These are phyloP conservation scores for Alternaria angustiovoidea DNA, from an alignment of 2,329 filamentous ascomycete species.

Conservation along the genomic window DNA sequence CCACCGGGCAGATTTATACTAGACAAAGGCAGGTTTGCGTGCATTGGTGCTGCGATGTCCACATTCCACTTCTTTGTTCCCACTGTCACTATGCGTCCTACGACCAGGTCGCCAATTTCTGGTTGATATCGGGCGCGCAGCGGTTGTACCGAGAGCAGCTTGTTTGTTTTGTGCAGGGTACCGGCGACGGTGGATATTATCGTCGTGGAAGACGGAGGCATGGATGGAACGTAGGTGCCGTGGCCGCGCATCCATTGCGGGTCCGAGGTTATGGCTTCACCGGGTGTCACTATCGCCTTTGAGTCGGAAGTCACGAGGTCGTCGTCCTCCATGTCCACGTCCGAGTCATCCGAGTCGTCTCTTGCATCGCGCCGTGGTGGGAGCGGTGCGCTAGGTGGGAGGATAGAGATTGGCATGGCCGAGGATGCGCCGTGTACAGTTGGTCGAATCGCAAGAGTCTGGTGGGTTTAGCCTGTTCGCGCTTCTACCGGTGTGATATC, in stretches of 20 bases:
- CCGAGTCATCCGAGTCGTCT: slow-evolving; percentile 58
- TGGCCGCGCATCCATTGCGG: slow-evolving; percentile 99
- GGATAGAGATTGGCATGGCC: slow-evolving; percentile 67
- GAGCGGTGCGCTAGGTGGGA: slow-evolving; percentile 57
- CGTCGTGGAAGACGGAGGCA: slow-evolving; percentile 58
- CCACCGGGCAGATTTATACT: slow-evolving; percentile 95
- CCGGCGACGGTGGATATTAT: slow-evolving; percentile 93
- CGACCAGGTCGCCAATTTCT: slow-evolving; percentile 94
- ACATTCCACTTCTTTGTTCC: slow-evolving; percentile 93
- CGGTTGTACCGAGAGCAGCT: slow-evolving; percentile 89
- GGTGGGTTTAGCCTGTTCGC: neutral
- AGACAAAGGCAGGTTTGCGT: slow-evolving; percentile 83
- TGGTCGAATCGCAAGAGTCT: neutral
- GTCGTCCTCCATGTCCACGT: slow-evolving; percentile 59
- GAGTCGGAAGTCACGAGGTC: slow-evolving; percentile 33
- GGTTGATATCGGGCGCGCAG: slow-evolving; percentile 92
- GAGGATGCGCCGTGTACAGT: neutral
- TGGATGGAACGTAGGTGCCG: slow-evolving; percentile 78
- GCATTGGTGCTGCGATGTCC: slow-evolving; percentile 86
- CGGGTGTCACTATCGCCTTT: slow-evolving; percentile 79
- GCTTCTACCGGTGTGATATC: neutral
- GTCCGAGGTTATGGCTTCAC: slow-evolving; percentile 86
- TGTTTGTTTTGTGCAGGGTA: slow-evolving; percentile 92
- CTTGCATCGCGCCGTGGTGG: slow-evolving; percentile 42
- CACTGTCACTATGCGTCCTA: slow-evolving; percentile 94